Base-by-base conservation (phyloP, 148 eudicot genomes). In the Camellia japonica region DNA sequence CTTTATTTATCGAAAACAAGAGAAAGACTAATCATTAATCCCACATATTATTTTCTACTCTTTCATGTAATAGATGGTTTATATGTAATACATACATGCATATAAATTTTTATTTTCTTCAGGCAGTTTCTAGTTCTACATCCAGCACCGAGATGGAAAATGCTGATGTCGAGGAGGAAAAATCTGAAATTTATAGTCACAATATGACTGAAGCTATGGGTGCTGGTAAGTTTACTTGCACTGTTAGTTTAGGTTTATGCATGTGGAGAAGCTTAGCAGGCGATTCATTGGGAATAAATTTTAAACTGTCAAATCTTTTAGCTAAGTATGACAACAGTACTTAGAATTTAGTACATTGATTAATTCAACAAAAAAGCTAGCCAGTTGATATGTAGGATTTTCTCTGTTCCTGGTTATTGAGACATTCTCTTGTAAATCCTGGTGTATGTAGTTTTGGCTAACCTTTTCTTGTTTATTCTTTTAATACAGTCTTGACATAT, bases 131-230 rank as follows among this genome's bases (percentile, higher is more conserved):
- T 80, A 89, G 91, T 66, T 85, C 97, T 56, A 79, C 87, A 75
- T 85, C 97, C 51, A 82, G 83, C 73, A 82, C 78, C 54, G 87
- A 83, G 84, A 85, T 84, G 86, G 81, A 82, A 66, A 85, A 81
- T 55, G 67, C 84, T 65, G 76, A 89, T 68, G 77, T 76, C 15
- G 80, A 87, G 81, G 97, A 89, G 73, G 88, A 85, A 77, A 93
- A 87, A 82, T 95, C 98, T 68, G 93, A 93, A n/a, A 80, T 79
- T 46, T 95, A 95, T 83, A 95, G 97, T 86, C 85, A 74, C 70
- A 89, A 88, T 80, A 95, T 95, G 98, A 95, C 96, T 76, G 87
- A 91, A 89, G 98, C 98, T 65, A 95, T 90, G 97, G 98, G 98
- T 86, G 95, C 98, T 84, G 93, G 98, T 95, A 83, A 87, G 92